phyloP scores from a whole-genome alignment of 768 basidiomycete species.

The Lactifluus volemus region DNA sequence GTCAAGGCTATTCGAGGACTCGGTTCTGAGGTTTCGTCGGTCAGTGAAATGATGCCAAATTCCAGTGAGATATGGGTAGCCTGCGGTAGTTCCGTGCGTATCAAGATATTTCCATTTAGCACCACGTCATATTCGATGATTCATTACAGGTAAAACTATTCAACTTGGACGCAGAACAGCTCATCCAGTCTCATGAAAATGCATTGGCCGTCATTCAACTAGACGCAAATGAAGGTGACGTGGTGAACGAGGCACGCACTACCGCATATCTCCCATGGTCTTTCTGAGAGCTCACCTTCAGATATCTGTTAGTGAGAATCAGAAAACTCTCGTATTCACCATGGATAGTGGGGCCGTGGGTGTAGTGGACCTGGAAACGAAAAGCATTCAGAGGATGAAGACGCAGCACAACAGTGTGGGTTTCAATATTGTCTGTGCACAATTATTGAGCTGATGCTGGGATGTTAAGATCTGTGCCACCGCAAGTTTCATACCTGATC shows the following conservation, averaged over 20 bases:
- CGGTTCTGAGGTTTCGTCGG: slow-evolving; percentile 52
- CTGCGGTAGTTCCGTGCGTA: slow-evolving; percentile 46
- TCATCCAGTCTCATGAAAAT: slow-evolving; percentile 48
- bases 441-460: slow-evolving; percentile 2
- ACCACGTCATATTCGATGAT: neutral
- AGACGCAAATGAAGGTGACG: slow-evolving; percentile 44
- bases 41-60: slow-evolving; percentile 36
- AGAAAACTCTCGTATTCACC: slow-evolving; percentile 51
- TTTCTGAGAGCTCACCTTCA: slow-evolving; percentile 36
- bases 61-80: slow-evolving; percentile 50
- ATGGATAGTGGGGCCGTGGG: slow-evolving; percentile 65
- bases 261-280: neutral
- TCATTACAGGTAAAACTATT: slow-evolving; percentile 30
- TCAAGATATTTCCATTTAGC: neutral
- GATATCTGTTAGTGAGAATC: slow-evolving; percentile 53
- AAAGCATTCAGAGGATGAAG: slow-evolving; percentile 47
- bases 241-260: slow-evolving; percentile 56
- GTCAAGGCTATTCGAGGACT: slow-evolving; percentile 18
- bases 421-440: slow-evolving; percentile 1
- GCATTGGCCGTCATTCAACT: slow-evolving; percentile 39
- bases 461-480: slow-evolving; percentile 56
- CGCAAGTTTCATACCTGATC: slow-evolving; percentile 61
- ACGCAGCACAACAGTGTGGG: slow-evolving; percentile 54
- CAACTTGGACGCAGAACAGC: slow-evolving; percentile 38
- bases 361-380: slow-evolving; percentile 47